Percentiles rank a stretch among this genome's conserved stretches.
Conservation (phyloP, 1,284 basidiomycete species). For the Naganishia liquefaciens region DNA sequence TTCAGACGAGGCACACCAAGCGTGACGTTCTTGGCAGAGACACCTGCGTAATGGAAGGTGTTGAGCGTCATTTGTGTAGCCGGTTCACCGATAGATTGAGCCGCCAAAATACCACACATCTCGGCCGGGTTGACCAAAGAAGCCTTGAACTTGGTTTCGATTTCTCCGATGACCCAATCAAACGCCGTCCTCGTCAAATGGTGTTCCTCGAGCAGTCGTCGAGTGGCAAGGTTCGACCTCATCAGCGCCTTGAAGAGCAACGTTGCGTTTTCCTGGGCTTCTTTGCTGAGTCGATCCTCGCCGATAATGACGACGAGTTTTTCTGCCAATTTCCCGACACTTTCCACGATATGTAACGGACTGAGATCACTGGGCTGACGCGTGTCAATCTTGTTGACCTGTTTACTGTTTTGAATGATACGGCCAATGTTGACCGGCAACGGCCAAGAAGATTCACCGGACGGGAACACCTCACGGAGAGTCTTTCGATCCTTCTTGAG, state of each 20-base stretch:
- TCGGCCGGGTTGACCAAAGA: conserved; percentile 91
- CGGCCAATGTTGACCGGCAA: conserved; percentile 92
- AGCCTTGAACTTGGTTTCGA: conserved; percentile 91
- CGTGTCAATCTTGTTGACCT: conserved; percentile 95
- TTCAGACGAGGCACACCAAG: conserved; percentile 96
- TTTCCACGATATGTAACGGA: conserved; percentile 80
- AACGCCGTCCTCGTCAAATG: conserved; percentile 89
- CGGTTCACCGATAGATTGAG: conserved; percentile 98
- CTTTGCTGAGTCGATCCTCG: conserved; percentile 68
- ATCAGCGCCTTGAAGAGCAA: conserved; percentile 90
- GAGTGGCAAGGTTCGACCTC: conserved; percentile 79
- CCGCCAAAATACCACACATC: conserved; percentile 98
- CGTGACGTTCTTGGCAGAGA: conserved; percentile 95
- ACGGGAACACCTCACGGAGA: conserved; percentile 86
- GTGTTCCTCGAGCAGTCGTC: conserved; percentile 79
- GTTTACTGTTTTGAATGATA: conserved; percentile 91
- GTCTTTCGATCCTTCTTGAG: conserved; percentile 73
- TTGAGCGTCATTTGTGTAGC: conserved; percentile 98
- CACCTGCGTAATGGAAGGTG: conserved; percentile 99
- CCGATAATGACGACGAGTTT: conserved; percentile 84
- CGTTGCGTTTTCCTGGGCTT: conserved; percentile 87
- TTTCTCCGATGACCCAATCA: conserved; percentile 96
- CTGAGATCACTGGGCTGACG: conserved; percentile 91
- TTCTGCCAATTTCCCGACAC: conserved; percentile 68
- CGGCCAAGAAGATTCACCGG: conserved; percentile 68